A percentile compares a stretch with the other conserved stretches of the same genome.
phyloP scores from a whole-genome alignment of 139 green algal genomes.

The Picochlorum sp. region DNA sequence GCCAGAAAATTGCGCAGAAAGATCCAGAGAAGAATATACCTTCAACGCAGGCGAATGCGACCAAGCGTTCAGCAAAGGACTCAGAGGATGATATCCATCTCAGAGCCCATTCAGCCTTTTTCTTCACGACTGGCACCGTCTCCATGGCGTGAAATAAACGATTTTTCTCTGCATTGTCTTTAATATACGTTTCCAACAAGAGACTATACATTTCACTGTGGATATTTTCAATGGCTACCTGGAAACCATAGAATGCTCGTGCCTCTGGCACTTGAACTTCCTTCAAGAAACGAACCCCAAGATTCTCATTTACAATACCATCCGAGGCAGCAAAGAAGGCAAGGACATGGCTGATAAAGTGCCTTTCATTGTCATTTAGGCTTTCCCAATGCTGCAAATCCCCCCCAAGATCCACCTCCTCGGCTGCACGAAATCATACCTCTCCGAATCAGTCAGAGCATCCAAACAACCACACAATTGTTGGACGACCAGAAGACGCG shows the following conservation, averaged over 20 bases:
- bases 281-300: constrained; percentile 86
- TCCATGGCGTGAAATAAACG: constrained; percentile 90
- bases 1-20: constrained; percentile 98
- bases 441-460: not conserved
- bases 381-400: constrained; percentile 88
- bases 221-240: constrained; percentile 99
- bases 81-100: constrained; percentile 77
- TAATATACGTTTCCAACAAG: constrained; percentile 96
- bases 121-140: constrained; percentile 77
- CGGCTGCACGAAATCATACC: constrained; percentile 35
- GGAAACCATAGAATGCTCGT: constrained; percentile 97
- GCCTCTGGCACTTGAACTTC: constrained; percentile 93
- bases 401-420: constrained; percentile 91
- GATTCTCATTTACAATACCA: constrained; percentile 97
- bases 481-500: not conserved
- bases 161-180: constrained; percentile 62
- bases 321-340: constrained; percentile 96
- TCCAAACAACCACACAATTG: too few species aligned
- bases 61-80: constrained; percentile 80
- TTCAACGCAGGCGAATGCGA: constrained; percentile 94
- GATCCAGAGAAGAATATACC: constrained; percentile 97
- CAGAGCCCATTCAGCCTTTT: constrained; percentile 96
- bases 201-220: constrained; percentile 99
- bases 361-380: constrained; percentile 76
- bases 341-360: constrained; percentile 96